Conservation (phyloP, 257 asterid species). For the Capsicum baccatum region DNA sequence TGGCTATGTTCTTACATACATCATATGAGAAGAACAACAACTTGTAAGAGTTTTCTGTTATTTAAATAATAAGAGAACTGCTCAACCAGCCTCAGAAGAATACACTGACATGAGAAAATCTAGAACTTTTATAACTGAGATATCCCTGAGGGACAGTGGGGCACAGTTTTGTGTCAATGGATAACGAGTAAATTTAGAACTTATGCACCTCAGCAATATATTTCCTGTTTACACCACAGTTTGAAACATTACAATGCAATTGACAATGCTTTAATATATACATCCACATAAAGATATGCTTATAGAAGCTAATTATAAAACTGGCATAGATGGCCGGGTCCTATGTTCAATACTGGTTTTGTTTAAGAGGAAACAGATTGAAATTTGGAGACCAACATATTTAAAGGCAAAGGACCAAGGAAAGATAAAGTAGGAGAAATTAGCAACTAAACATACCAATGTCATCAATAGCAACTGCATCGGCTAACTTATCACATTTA, state of each 20-base stretch:
- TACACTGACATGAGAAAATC: neutral
- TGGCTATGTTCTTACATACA: conserved; percentile 18
- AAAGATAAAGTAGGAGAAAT: conserved; percentile 32
- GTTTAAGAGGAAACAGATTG: neutral
- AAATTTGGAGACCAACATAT: neutral
- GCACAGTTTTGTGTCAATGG: neutral
- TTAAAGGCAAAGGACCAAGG: neutral
- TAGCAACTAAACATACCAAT: conserved; percentile 59
- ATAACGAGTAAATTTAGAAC: conserved; percentile 7
- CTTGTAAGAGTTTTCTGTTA: neutral
- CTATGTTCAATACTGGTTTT: neutral
- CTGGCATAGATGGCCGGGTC: neutral
- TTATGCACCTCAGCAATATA: neutral
- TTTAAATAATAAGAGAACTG: neutral
- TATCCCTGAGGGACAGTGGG: neutral
- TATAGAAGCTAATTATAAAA: neutral
- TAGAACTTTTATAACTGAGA: neutral
- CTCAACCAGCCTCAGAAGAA: conserved; percentile 3
- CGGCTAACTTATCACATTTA: conserved; percentile 80
- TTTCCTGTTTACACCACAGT: neutral
- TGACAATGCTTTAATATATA: neutral
- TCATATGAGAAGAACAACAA: neutral
- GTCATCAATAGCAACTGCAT: conserved; percentile 74
- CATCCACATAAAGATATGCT: neutral
- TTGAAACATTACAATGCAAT: conserved; percentile 16